Evolutionary conservation across 371 early-diverging fungal species (phyloP).

Genomic region (Mortierella sp.): DNA sequence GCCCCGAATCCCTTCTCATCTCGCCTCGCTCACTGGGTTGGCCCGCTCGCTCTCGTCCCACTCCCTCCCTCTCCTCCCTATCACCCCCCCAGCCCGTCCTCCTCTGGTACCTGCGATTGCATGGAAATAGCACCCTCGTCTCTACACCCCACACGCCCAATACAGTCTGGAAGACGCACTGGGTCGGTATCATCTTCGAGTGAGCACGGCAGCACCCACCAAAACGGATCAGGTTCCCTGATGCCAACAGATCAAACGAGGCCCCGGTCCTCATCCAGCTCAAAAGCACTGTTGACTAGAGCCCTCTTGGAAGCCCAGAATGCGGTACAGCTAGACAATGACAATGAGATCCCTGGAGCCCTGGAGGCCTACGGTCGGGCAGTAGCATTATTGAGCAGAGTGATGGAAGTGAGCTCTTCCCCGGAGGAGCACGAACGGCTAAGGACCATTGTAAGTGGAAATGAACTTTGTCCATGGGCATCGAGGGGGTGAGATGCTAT

Average conservation of each 20-base stretch:
- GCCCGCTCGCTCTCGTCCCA: too few species aligned
- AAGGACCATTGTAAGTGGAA: constrained; percentile 31
- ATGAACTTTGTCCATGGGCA: background rate
- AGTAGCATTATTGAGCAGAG: constrained; percentile 27
- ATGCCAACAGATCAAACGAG: constrained; percentile 32
- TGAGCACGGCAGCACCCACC: constrained; percentile 3
- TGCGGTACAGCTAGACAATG: constrained; percentile 47
- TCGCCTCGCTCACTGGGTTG: too few species aligned
- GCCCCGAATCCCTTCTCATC: too few species aligned
- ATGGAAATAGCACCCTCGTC: constrained; percentile 8
- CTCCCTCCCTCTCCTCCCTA: too few species aligned
- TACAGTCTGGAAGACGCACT: constrained; percentile 18
- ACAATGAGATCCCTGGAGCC: constrained; percentile 34
- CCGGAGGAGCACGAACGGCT: constrained; percentile 43
- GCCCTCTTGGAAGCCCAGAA: constrained; percentile 47
- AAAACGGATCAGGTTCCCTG: constrained; percentile 23
- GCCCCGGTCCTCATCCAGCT: constrained; percentile 37
- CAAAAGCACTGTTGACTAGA: constrained; percentile 42
- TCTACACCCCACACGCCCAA: too few species aligned
- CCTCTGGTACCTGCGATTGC: too few species aligned
- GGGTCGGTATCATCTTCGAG: constrained; percentile 27
- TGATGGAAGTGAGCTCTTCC: constrained; percentile 44
- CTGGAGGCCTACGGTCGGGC: constrained; percentile 36
- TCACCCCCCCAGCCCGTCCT: too few species aligned
- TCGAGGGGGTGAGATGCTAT: too few species aligned